These are phyloP conservation scores for Russula griseocarnosa DNA, from an alignment of 768 basidiomycete genomes.

Conservation along the genomic window DNA sequence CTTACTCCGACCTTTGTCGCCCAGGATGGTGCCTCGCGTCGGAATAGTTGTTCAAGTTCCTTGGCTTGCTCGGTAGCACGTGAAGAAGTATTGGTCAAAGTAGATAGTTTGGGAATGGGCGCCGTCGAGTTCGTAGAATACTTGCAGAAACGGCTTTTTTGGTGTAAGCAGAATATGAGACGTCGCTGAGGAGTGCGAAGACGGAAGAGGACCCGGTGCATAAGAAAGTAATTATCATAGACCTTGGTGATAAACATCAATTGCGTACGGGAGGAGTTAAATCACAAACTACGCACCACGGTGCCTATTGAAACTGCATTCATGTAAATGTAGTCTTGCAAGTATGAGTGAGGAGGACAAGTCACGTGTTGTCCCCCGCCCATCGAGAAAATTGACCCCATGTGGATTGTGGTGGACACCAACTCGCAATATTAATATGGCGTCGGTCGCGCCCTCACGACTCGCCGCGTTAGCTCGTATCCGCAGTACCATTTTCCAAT, in stretches of 20 bases:
- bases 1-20: constrained; percentile 30
- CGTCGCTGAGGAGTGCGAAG: not conserved
- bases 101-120: not conserved
- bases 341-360: no score
- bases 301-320: not conserved
- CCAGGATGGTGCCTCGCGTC: constrained; percentile 20
- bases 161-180: not conserved
- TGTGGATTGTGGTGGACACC: no score
- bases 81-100: not conserved
- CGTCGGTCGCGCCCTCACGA: constrained; percentile 45
- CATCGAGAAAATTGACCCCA: no score
- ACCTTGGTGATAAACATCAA: not conserved
- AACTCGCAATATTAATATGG: constrained; percentile 34
- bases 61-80: not conserved
- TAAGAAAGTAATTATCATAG: not conserved
- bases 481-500: constrained; percentile 77
- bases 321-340: no score
- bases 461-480: constrained; percentile 59
- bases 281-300: not conserved
- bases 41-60: constrained; percentile 14
- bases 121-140: not conserved
- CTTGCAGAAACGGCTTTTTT: not conserved
- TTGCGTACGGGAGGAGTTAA: not conserved
- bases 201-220: constrained; percentile 11
- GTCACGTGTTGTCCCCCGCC: not conserved